Base-by-base conservation (phyloP, 2,329 filamentous ascomycete species). In the Scedosporium aurantiacum region DNA sequence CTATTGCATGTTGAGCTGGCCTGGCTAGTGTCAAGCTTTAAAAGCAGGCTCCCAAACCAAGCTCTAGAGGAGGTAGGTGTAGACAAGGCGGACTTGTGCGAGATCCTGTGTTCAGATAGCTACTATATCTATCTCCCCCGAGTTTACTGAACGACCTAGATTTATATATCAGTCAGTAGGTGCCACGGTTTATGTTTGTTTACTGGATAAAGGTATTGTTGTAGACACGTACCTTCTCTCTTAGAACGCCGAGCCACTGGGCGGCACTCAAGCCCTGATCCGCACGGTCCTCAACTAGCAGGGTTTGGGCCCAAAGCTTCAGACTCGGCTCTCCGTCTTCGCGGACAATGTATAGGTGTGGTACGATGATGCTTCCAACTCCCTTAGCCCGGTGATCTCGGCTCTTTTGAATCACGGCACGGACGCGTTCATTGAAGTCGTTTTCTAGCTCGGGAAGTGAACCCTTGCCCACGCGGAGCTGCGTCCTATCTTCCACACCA, bases 271-370 rank as follows among this genome's bases (percentile, higher is more conserved):
- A 87, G 58, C 91, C 88, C 76, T 97, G 91, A 72, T 99, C 94
- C 61, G 93, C 91, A 66, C 93, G 82, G 75, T 99, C 94, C 75
- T 99, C 94, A 56, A 99, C 88, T 68, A 99, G 78, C 74, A 97
- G 79, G 52, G 94, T 97, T 79, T 97, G 93, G 54, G 94, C 94
- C 94, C 94, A 99, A 65, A 97, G 79, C 76, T 95, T 92, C 72
- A 99, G 78, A 69, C 90, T 93, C 37, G 94, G 94, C 76, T 99
- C 94, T 60, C 94, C 94, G 70, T 97, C 94, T 74, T 97, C 93
- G 68, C 92, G 86, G 64, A 97, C 89, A 68, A 97, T 82, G 72
- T 97, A 99, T 62, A 99, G 79, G 69, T 96, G 90, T 57, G 94
- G 94, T 64, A 95, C 85, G n/a, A 87, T 84, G 66, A 97, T 96